These are phyloP conservation scores for Andrographis paniculata DNA, from an alignment of 305 asterid genomes.

Conservation along the genomic window DNA sequence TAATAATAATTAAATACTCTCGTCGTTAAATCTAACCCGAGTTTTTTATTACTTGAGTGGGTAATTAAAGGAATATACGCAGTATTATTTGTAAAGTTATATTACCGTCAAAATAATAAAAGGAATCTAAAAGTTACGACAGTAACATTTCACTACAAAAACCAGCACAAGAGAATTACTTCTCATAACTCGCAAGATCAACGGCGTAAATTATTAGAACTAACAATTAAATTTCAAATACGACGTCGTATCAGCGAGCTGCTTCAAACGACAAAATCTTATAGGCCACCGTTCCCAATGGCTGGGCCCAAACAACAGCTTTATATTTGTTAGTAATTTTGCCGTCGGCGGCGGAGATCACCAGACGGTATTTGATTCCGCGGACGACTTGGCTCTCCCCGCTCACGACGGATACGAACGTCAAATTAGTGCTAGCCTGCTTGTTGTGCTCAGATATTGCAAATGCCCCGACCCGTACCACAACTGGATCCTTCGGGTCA, in stretches of 20 bases:
- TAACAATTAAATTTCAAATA: too few relatives aligned
- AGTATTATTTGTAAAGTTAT: too few relatives aligned
- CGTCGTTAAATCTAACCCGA: too few relatives aligned
- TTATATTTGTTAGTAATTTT: constrained; percentile 16
- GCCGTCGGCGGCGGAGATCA: constrained; percentile 27
- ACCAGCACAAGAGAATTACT: too few relatives aligned
- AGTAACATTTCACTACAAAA: too few relatives aligned
- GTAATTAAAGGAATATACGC: too few relatives aligned
- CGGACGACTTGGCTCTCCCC: constrained; percentile 39
- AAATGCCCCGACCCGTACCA: constrained; percentile 18
- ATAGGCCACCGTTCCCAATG: constrained; percentile 21
- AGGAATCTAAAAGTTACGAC: too few relatives aligned
- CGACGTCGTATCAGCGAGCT: not conserved
- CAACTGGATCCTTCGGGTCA: constrained; percentile 13
- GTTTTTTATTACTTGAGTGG: too few relatives aligned
- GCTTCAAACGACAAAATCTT: constrained; percentile 29
- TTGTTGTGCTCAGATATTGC: constrained; percentile 34
- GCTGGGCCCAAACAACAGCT: constrained; percentile 29
- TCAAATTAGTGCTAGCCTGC: constrained; percentile 10
- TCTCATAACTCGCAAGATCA: too few relatives aligned
- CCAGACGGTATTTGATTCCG: constrained; percentile 38
- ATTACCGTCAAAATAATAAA: too few relatives aligned
- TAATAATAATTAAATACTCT: too few relatives aligned
- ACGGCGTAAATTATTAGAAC: too few relatives aligned
- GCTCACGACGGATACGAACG: constrained; percentile 17